These are phyloP conservation scores for Phyllosticta capitalensis DNA, from an alignment of 2,329 filamentous ascomycete genomes.

Conservation along the genomic window DNA sequence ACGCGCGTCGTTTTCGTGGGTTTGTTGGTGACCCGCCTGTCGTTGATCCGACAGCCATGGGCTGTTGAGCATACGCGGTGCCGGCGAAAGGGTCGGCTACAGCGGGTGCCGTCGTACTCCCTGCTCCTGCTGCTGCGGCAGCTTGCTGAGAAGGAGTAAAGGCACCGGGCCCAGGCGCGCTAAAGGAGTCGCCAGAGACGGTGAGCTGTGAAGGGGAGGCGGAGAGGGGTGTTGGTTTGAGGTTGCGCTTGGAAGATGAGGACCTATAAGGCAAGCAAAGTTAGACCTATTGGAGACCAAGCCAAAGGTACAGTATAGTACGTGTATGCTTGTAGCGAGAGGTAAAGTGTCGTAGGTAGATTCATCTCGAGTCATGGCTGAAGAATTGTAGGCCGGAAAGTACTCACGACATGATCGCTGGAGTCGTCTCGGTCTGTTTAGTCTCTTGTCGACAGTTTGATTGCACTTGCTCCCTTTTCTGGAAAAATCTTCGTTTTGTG, in stretches of 20 bases:
- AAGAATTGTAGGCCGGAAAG: not conserved
- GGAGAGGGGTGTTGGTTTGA: constrained; percentile 33
- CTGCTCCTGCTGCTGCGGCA: not conserved
- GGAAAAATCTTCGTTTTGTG: not conserved
- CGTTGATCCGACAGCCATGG: not conserved
- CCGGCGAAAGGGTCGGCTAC: constrained; percentile 1
- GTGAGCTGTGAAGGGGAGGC: constrained; percentile 29
- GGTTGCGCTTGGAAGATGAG: constrained; percentile 29
- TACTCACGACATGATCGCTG: constrained; percentile 10
- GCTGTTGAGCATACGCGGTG: constrained; percentile 3
- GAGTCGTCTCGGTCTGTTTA: not conserved
- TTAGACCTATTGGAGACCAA: not conserved
- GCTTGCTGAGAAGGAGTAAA: not conserved
- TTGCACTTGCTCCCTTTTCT: not conserved
- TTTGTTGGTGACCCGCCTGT: constrained; percentile 18
- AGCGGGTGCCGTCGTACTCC: constrained; percentile 14
- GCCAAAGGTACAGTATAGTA: not conserved
- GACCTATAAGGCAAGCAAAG: not conserved
- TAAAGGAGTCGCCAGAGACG: constrained; percentile 16
- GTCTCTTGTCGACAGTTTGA: not conserved
- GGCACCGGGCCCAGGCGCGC: not conserved
- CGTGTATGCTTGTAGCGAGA: not conserved
- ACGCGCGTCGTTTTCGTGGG: constrained; percentile 37
- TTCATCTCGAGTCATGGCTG: not conserved
- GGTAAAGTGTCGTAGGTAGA: not conserved